A percentile compares a stretch with the other conserved stretches of the same genome.
These are phyloP conservation scores for Aspergillus cavernicola DNA, from an alignment of 495 filamentous ascomycete species.

Conservation along the genomic window DNA sequence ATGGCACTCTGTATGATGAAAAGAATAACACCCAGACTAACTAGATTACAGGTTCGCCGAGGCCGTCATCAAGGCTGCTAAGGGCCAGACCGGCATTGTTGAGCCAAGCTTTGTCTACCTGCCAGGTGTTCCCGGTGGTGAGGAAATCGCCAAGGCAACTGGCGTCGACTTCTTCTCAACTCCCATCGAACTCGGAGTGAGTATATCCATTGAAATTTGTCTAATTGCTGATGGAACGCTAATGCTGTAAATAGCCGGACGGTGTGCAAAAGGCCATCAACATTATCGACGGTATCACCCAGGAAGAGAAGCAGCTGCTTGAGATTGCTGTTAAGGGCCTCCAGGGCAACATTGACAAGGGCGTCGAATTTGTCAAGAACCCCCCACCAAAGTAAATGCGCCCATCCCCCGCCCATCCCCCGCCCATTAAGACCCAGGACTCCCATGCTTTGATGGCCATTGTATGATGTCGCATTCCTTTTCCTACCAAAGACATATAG, in stretches of 20 bases:
- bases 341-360: constrained; percentile 91
- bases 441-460: constrained; percentile 15
- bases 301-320: constrained; percentile 83
- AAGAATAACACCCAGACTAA: constrained; percentile 21
- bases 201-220: constrained; percentile 25
- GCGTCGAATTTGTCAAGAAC: constrained; percentile 83
- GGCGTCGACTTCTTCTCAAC: constrained; percentile 95
- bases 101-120: constrained; percentile 96
- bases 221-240: not conserved
- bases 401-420: no score
- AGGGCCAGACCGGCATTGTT: constrained; percentile 85
- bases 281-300: constrained; percentile 66
- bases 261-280: constrained; percentile 82
- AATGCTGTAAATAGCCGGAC: constrained; percentile 52
- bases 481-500: constrained; percentile 14
- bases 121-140: constrained; percentile 81
- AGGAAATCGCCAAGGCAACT: constrained; percentile 72
- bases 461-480: constrained; percentile 14
- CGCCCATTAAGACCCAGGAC: constrained; percentile 16
- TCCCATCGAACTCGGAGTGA: constrained; percentile 89
- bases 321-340: constrained; percentile 68
- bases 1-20: constrained; percentile 14
- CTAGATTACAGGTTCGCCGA: constrained; percentile 71
- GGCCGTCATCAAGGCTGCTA: constrained; percentile 80
- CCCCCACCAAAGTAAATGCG: constrained; percentile 67